Evolutionary conservation across 176 grass and related monocot species (phyloP), one percentile per base, ranked within the genome.

Genomic region (Phragmites australis): DNA sequence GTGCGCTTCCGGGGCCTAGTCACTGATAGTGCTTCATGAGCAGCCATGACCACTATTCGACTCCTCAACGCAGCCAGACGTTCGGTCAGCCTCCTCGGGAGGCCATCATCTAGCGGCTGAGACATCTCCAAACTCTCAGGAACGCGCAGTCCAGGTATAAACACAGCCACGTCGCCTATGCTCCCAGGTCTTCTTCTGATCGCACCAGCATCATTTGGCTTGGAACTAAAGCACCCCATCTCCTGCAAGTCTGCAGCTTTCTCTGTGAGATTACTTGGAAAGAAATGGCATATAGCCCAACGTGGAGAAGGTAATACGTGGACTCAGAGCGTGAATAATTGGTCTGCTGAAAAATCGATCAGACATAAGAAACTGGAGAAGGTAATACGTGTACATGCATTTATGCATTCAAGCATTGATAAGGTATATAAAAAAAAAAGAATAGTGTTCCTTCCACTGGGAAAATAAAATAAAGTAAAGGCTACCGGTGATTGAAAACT

Each of bases 91-190:
- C 86, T 69, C 56, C 83, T 92, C 0, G 87, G 85, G 46, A 87
- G 78, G 52, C 43, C 75, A 63, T 88, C 94, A 9, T 75, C 72
- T 19, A 86, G 72, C 49, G 75, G 21, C 68, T 89, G 88, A 43
- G 82, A 67, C 15, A 97, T 58, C 65, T 97, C 91, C 17, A 88
- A 77, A 26, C 27, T 75, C 63, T 90, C 82, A 1, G 89, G 94
- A 73, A 94, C 81, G 11, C 89, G 82, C 72, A 90, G 50, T 81
- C 89, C 91, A 0, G 91, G 91, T 9, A 90, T 73, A 43, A 92
- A 97, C 53, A 97, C 94, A 21, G 88, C 89, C 75, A 97, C 87
- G 68, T 97, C 94, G 15, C 94, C 94, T 40, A 97, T 94, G 88
- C 86, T 94, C 34, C 67, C 76, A 8, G 89, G 88, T 45, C 71